phyloP scores from a whole-genome alignment of 2,329 filamentous ascomycete genomes.

The Malbranchea cinnamomea region DNA sequence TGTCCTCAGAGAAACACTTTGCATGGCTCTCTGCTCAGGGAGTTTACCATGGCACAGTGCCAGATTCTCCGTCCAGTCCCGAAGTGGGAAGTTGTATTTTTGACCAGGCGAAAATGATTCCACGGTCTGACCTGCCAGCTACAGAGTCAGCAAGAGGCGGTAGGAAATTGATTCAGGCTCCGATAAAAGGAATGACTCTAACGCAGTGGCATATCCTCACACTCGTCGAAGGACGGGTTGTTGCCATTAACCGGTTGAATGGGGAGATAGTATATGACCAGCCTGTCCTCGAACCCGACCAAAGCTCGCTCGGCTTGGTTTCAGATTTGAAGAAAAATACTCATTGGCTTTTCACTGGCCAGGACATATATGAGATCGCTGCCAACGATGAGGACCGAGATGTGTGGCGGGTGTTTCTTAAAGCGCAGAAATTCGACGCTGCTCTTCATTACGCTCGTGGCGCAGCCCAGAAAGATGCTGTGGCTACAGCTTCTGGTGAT shows the following conservation, averaged over 20 bases:
- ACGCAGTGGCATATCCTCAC: slow-evolving; percentile 89
- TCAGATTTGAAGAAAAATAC: slow-evolving; percentile 91
- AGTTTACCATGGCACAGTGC: slow-evolving; percentile 70
- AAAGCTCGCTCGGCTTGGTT: slow-evolving; percentile 67
- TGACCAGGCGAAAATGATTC: slow-evolving; percentile 61
- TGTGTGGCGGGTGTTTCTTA: slow-evolving; percentile 87
- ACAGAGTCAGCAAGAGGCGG: slow-evolving; percentile 50
- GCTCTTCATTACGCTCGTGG: slow-evolving; percentile 76
- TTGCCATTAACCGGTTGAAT: slow-evolving; percentile 76
- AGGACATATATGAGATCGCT: slow-evolving; percentile 88
- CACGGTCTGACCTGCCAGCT: slow-evolving; percentile 56
- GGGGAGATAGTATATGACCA: slow-evolving; percentile 80
- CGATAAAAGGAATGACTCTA: slow-evolving; percentile 64
- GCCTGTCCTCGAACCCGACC: slow-evolving; percentile 62
- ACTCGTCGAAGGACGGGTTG: slow-evolving; percentile 65
- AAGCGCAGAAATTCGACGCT: slow-evolving; percentile 72
- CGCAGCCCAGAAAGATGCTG: slow-evolving; percentile 68
- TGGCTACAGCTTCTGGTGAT: slow-evolving; percentile 85
- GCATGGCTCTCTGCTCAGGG: slow-evolving; percentile 85
- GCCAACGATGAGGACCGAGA: slow-evolving; percentile 81
- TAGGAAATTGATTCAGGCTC: slow-evolving; percentile 51
- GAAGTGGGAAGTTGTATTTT: slow-evolving; percentile 63
- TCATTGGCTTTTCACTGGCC: slow-evolving; percentile 85
- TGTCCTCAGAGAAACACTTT: slow-evolving; percentile 44
- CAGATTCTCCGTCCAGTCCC: slow-evolving; percentile 43